Conservation (phyloP, 2,329 filamentous ascomycete genomes). For the Leptoxyphium fumago region DNA sequence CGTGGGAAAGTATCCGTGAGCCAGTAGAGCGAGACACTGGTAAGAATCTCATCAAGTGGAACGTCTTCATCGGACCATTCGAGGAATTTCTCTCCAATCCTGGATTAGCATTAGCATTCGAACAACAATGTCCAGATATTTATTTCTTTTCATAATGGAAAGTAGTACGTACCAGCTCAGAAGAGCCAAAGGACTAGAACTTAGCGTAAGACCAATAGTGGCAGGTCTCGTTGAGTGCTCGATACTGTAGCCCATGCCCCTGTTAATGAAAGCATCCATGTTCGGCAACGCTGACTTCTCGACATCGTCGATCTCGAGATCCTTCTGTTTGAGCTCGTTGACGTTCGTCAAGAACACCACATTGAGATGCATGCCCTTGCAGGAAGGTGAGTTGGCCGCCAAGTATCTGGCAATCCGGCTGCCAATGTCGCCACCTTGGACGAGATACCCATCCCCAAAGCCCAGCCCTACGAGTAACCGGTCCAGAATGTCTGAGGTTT, state of each 20-base stretch:
- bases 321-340: constrained; percentile 1
- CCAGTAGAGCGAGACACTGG: constrained; percentile 39
- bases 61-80: constrained; percentile 35
- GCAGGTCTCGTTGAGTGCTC: constrained; percentile 41
- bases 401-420: constrained; percentile 27
- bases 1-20: constrained; percentile 35
- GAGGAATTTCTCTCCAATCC: constrained; percentile 41
- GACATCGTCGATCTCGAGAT: constrained; percentile 11
- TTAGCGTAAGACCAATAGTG: constrained; percentile 42
- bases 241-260: constrained; percentile 34
- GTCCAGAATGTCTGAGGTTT: constrained; percentile 31
- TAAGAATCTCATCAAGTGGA: constrained; percentile 28
- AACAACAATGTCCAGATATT: background rate
- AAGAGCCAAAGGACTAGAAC: constrained; percentile 39
- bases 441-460: constrained; percentile 34
- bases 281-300: constrained; percentile 27
- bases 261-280: constrained; percentile 24
- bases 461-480: constrained; percentile 38
- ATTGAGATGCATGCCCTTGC: constrained; percentile 13
- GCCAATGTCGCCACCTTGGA: constrained; percentile 42
- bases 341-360: constrained; percentile 12
- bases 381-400: constrained; percentile 6
- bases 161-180: constrained; percentile 34
- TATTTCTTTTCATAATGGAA: background rate
- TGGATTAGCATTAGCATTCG: constrained; percentile 7